These are phyloP conservation scores for Elongisporangium prolatum DNA, from an alignment of 352 stramenopile genomes.

Conservation along the genomic window DNA sequence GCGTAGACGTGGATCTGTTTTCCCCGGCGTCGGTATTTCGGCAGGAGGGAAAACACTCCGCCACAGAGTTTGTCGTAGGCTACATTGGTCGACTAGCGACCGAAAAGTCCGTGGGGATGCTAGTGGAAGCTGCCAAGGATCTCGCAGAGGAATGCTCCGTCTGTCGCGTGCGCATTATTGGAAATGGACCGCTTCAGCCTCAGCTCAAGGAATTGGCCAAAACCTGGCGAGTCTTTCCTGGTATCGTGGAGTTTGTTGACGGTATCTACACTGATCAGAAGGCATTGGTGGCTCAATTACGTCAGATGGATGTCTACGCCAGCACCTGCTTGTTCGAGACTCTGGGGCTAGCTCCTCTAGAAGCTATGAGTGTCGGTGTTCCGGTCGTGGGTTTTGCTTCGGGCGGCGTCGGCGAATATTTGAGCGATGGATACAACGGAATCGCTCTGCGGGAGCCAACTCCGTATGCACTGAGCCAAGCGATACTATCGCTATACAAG, in stretches of 20 bases:
- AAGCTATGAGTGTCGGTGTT: conserved; percentile 52
- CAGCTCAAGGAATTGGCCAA: conserved; percentile 18
- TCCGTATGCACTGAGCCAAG: conserved; percentile 16
- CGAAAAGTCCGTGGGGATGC: conserved; percentile 45
- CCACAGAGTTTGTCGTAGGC: conserved; percentile 30
- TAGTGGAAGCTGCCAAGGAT: conserved; percentile 24
- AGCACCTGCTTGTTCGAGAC: conserved; percentile 45
- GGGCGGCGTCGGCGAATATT: conserved; percentile 35
- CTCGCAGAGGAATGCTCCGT: conserved; percentile 16
- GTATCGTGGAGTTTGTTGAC: conserved; percentile 31
- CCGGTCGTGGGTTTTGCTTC: conserved; percentile 46
- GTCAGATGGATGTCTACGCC: conserved; percentile 34
- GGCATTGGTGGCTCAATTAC: conserved; percentile 21
- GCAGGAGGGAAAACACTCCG: not conserved
- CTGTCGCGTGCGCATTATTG: conserved; percentile 27
- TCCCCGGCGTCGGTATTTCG: conserved; percentile 5
- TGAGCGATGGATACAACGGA: conserved; percentile 39
- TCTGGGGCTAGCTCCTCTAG: conserved; percentile 41
- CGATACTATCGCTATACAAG: conserved; percentile 21
- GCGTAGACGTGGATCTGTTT: conserved; percentile 34
- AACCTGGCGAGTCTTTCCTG: conserved; percentile 22
- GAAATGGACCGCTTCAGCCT: conserved; percentile 26
- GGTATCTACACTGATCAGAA: conserved; percentile 41
- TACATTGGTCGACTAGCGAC: conserved; percentile 37
- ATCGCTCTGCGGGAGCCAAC: conserved; percentile 27